Evolutionary conservation across 768 basidiomycete species (phyloP).

Genomic region (Suillus placidus): DNA sequence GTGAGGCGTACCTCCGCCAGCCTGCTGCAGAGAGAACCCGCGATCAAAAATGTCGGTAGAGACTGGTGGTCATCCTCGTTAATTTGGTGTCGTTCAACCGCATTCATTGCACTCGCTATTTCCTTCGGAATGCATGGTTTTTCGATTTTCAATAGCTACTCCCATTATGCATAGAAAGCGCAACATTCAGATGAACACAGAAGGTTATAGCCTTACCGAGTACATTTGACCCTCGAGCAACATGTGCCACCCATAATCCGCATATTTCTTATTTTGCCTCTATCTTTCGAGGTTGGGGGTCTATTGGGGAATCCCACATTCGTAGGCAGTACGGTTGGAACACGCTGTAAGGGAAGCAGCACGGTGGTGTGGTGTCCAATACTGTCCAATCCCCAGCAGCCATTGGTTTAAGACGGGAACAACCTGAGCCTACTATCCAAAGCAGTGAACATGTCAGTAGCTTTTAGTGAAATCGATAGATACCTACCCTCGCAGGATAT

Average conservation of each 20-base stretch:
- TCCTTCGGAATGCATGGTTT: not conserved
- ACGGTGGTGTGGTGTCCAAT: not conserved
- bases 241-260: too few species aligned
- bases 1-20: too few species aligned
- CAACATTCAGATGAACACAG: not conserved
- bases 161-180: not conserved
- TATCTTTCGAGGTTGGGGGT: not conserved
- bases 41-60: too few species aligned
- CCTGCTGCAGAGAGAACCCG: too few species aligned
- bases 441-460: too few species aligned
- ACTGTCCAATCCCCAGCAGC: not conserved
- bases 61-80: not conserved
- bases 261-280: not conserved
- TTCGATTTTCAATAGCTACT: not conserved
- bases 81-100: not conserved
- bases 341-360: not conserved
- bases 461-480: too few species aligned
- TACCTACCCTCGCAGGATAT: too few species aligned
- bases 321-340: not conserved
- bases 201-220: not conserved
- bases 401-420: not conserved
- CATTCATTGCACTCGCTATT: not conserved
- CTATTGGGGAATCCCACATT: not conserved
- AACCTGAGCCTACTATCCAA: too few species aligned
- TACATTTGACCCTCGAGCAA: too few species aligned